Evolutionary conservation across 371 early-diverging fungal species (phyloP), one percentile per base, ranked within the genome.

Genomic region (Rhizomucor pusillus): DNA sequence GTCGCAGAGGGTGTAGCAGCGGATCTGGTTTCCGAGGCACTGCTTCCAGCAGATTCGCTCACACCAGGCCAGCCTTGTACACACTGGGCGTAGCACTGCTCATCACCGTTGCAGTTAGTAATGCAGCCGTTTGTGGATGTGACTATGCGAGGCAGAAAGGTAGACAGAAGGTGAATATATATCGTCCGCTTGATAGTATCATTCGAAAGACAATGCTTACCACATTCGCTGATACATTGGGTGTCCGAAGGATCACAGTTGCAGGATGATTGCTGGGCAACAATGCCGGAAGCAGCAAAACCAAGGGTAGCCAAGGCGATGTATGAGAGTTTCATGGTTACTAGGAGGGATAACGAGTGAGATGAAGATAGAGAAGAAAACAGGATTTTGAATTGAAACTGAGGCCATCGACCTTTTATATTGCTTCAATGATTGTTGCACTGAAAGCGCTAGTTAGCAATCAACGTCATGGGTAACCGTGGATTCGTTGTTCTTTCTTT

Each of bases 11-110:
- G 11, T 11, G 56, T 35, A 9, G 56, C 50, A 33, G 18, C 14
- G 20, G 34, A 50, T 35, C 6, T 44, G 7, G 29, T 29, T 29
- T 29, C 29, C 29, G 7, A 29, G 7, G 29, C 29, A 7, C 29
- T 29, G 7, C 29, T 29, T 29, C 29, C 29, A 29, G 29, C 29
- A 29, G 29, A 29, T 24, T 33, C 50, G 49, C 57, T 50, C 13
- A 57, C 57, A 44, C 57, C 57, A 19, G 57, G 57, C 57, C 57
- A 57, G 19, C 43, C 57, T n/a, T 50, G 35, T 34, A 57, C 45
- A 36, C 57, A 57, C 14, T 57, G 33, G 5, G 25, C 34, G 35
- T 43, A 57, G 35, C 57, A 57, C 25, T 14, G 20, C 37, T 50
- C 50, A 29, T 57, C 51, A 24, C 45, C 50, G 14, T 39, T 29